Evolutionary conservation across 2,329 filamentous ascomycete species (phyloP).

Genomic region (Corynespora cassiicola): DNA sequence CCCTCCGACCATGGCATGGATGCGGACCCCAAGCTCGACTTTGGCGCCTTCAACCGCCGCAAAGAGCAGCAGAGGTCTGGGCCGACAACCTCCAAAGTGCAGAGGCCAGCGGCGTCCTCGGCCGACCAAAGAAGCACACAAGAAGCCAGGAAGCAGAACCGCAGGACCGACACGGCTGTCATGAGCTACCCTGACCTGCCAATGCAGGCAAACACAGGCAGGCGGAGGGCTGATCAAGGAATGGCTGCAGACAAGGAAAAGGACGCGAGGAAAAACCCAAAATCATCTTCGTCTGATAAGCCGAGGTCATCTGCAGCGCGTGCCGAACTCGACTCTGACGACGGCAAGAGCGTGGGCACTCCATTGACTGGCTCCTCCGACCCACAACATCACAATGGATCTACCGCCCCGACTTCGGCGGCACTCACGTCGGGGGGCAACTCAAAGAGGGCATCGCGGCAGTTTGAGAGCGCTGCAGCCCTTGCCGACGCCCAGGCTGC

Average conservation of each 20-base stretch:
- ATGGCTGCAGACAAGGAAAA: conserved; percentile 26
- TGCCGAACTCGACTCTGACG: conserved; percentile 38
- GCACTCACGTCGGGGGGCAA: conserved; percentile 46
- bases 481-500: conserved; percentile 47
- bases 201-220: conserved; percentile 39
- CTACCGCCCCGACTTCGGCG: conserved; percentile 51
- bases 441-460: conserved; percentile 50
- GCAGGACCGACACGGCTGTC: conserved; percentile 28
- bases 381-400: conserved; percentile 42
- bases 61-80: conserved; percentile 24
- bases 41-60: conserved; percentile 31
- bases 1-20: conserved; percentile 46
- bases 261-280: conserved; percentile 26
- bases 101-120: conserved; percentile 36
- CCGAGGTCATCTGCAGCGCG: conserved; percentile 22
- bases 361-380: conserved; percentile 51
- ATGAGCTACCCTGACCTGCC: conserved; percentile 35
- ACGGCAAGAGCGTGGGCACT: conserved; percentile 43
- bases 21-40: conserved; percentile 45
- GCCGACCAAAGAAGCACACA: conserved; percentile 34
- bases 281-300: conserved; percentile 24
- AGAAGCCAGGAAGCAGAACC: conserved; percentile 28
- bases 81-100: conserved; percentile 27
- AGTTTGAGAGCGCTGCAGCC: conserved; percentile 40
- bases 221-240: conserved; percentile 34